Evolutionary conservation across 805 yeast species (phyloP).

Genomic region (Candida lessepsii): DNA sequence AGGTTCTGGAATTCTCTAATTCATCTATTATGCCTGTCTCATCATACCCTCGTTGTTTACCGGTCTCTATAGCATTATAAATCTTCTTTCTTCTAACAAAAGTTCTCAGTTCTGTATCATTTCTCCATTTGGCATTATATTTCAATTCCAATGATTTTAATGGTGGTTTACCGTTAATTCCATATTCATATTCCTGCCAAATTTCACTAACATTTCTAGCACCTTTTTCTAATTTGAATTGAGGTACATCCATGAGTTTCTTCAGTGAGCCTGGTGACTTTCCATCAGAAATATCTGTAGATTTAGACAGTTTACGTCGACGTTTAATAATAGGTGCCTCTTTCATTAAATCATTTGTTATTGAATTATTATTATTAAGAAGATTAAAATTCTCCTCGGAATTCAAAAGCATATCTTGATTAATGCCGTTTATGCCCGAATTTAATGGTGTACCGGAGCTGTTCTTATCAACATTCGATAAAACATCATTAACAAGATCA

Average conservation of each 20-base stretch:
- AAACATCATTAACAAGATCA: constrained; percentile 4
- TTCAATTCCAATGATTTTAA: constrained; percentile 47
- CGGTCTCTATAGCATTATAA: constrained; percentile 55
- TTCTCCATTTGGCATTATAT: constrained; percentile 56
- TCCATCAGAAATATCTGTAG: constrained; percentile 11
- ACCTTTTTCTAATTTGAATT: constrained; percentile 26
- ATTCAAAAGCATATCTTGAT: neutral
- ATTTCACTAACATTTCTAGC: constrained; percentile 45
- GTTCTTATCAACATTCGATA: constrained; percentile 3
- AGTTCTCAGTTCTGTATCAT: constrained; percentile 53
- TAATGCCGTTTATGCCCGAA: neutral
- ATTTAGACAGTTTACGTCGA: constrained; percentile 11
- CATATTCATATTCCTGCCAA: constrained; percentile 57
- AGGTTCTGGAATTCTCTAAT: constrained; percentile 44
- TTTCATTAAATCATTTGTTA: constrained; percentile 4
- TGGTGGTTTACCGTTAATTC: constrained; percentile 52
- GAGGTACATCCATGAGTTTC: constrained; percentile 19
- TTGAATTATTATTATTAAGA: constrained; percentile 1
- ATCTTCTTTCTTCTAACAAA: constrained; percentile 53
- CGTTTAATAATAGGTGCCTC: constrained; percentile 3
- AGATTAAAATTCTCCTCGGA: constrained; percentile 5
- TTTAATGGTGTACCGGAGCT: neutral
- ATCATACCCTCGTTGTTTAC: constrained; percentile 43
- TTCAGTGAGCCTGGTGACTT: constrained; percentile 6
- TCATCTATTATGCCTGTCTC: constrained; percentile 44